Base-by-base conservation (phyloP, 192 early-diverging fungal genomes). In the Coemansia sp. region DNA sequence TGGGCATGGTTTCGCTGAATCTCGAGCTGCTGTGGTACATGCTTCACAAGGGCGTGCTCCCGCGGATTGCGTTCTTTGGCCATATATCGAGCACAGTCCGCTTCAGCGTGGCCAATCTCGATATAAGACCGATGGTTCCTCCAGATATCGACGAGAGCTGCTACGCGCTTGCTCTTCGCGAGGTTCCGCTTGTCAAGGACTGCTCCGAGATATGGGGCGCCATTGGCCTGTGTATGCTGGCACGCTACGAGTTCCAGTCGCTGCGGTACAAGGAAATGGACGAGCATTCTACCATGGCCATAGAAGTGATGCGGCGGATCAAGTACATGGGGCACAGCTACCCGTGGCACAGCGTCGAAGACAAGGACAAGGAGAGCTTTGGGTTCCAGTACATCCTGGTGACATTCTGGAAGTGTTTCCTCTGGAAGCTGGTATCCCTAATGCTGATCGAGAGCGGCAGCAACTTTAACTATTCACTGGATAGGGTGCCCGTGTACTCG, bases 171-270 rank as follows among this genome's bases (percentile, higher is more conserved):
- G 76, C 76, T 14, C 62, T 78, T 30, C 21, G 53, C 23, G 76
- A 78, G 64, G 64, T 73, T 4, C 61, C 71, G 39, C 21, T 51
- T 14, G 66, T 73, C 46, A 69, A 67, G 18, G 63, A 64, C 46
- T 73, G 63, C 34, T 51, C 71, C 38, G 76, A 58, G 0, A 43
- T 78, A 8, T 78, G 76, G 76, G 76, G 76, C 14, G 76, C 76
- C 4, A 72, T 78, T 12, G 76, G 67, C 6, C 63, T 78, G 39
- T 78, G 76, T 43, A 78, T 78, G 76, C 36, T 78, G 6, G 52
- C 76, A 5, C 63, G 76, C 20, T 78, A 78, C 64, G 76, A 78
- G 68, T 78, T 78, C 71, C 76, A 78, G 64, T 78, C 76, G 55
- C 56, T 71, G 60, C 51, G 76, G 18, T 78, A 78, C 60, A 70